Percentiles rank a stretch among this genome's conserved stretches.
These are phyloP conservation scores for Trametes hirsuta DNA, from an alignment of 1,284 basidiomycete species.

Conservation along the genomic window DNA sequence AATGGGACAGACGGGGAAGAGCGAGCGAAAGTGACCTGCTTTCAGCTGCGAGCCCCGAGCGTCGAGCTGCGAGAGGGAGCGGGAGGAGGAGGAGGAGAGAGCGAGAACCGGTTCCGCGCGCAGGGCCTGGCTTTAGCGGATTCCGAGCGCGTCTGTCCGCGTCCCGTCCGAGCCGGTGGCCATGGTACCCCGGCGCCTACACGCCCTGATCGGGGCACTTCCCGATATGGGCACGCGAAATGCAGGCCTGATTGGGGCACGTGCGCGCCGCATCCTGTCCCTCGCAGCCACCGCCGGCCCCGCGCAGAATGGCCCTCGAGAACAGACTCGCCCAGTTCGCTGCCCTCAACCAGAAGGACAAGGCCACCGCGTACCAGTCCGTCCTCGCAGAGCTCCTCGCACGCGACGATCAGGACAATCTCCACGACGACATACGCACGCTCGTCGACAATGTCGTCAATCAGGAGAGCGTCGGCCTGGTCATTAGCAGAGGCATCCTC, in stretches of 20 bases:
- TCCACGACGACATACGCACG: slow-evolving; percentile 60
- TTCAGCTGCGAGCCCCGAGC: slow-evolving; percentile 13
- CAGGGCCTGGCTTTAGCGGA: neutral
- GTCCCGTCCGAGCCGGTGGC: slow-evolving; percentile 14
- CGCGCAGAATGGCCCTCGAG: slow-evolving; percentile 52
- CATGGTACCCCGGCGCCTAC: slow-evolving; percentile 18
- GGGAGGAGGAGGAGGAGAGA: slow-evolving; percentile 9
- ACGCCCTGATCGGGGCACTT: neutral
- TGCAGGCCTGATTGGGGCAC: slow-evolving; percentile 2
- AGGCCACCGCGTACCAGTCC: slow-evolving; percentile 73
- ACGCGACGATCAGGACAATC: slow-evolving; percentile 45
- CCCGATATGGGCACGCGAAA: slow-evolving; percentile 4
- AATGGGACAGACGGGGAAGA: slow-evolving; percentile 1
- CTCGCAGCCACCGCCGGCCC: slow-evolving; percentile 6
- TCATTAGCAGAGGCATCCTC: slow-evolving; percentile 84
- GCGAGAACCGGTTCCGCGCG: neutral
- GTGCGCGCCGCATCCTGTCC: slow-evolving; percentile 7
- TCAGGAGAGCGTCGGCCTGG: slow-evolving; percentile 78
- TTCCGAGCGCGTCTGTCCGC: neutral
- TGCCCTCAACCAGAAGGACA: slow-evolving; percentile 80
- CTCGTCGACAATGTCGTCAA: slow-evolving; percentile 79
- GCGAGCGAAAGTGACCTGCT: slow-evolving; percentile 20
- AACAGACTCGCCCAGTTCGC: slow-evolving; percentile 62
- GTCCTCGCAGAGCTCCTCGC: slow-evolving; percentile 62
- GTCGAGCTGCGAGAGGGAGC: neutral